Conservation (phyloP, 345 rosid species). For the Euphorbia peplus region DNA sequence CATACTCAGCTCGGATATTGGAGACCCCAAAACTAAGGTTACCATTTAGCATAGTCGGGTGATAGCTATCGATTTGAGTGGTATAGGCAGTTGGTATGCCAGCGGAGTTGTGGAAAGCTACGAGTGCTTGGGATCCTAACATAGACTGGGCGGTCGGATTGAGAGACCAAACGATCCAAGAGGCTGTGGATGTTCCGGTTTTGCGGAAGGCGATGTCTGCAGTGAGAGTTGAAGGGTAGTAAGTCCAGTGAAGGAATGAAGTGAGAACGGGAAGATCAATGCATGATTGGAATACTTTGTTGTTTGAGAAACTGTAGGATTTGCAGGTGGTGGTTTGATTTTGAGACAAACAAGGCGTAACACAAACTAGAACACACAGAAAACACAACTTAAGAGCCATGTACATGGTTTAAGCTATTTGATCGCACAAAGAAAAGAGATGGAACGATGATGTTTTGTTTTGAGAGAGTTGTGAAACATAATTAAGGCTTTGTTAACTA, state of each 20-base stretch:
- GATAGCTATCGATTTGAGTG: neutral
- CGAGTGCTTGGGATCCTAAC: neutral
- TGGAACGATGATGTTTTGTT: no score
- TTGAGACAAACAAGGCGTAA: no score
- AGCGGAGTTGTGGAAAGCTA: neutral
- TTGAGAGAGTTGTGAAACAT: no score
- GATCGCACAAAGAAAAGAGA: no score
- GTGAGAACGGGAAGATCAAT: neutral
- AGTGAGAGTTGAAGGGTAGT: neutral
- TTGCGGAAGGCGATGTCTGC: no score
- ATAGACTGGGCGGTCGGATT: neutral
- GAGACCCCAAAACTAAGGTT: neutral
- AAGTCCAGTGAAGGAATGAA: neutral
- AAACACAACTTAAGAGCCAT: no score
- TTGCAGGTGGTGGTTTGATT: neutral
- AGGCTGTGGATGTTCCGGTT: no score
- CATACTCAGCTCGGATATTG: neutral
- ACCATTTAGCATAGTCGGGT: neutral
- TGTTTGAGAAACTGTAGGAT: neutral
- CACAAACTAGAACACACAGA: no score
- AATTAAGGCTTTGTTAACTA: no score
- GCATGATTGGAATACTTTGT: neutral
- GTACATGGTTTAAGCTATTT: no score
- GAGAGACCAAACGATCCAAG: conserved; percentile 1
- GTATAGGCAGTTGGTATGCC: neutral